Base-by-base conservation (phyloP, 257 asterid genomes). In the Knoxia roxburghii region DNA sequence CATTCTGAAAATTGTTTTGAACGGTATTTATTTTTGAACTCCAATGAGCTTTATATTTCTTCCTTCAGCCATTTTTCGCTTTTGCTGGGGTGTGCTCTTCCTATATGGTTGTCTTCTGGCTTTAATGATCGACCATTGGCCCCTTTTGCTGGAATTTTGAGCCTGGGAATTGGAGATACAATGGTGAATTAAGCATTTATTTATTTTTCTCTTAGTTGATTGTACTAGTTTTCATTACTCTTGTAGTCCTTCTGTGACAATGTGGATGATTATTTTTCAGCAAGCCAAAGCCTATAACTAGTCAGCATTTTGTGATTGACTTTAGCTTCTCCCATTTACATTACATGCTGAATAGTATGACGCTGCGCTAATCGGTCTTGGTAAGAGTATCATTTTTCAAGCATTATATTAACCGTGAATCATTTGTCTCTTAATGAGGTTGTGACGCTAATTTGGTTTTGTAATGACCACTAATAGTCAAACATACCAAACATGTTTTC, bases 81-180 rank as follows among this genome's bases (percentile, higher is more conserved):
- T 74, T 74, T 94, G 81, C 72, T 94, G 87, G 97, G 99, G 75
- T 90, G 97, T 60, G 96, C 97, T 18, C 80, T 94, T 77, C 99
- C 99, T 43, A 90, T 90, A 70, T 94, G 97, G 96, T 72, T 94
- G 75, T 90, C 96, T 46, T 84, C 95, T 67, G 96, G 92, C 61
- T 83, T 75, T 69, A 87, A 73, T 69, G 97, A 94, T 77, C 89
- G 96, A 45, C 97, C 97, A 61, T 86, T 94, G 72, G 96, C 96
- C 66, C 95, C 97, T 61, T 90, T 90, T 77, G 96, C 99, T 78
- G 97, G 97, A 72, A 94, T 94, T 76, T 78, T 94, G 86, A 94
- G 99, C 76, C 95, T 94, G 76, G 96, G 97, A 69, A 90, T 90
- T 67, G 99, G 99, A 54, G 99, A 94, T 81, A 94, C 99, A 45